Conservation (phyloP, 441 rosid species). For the Populus tomentosa region DNA sequence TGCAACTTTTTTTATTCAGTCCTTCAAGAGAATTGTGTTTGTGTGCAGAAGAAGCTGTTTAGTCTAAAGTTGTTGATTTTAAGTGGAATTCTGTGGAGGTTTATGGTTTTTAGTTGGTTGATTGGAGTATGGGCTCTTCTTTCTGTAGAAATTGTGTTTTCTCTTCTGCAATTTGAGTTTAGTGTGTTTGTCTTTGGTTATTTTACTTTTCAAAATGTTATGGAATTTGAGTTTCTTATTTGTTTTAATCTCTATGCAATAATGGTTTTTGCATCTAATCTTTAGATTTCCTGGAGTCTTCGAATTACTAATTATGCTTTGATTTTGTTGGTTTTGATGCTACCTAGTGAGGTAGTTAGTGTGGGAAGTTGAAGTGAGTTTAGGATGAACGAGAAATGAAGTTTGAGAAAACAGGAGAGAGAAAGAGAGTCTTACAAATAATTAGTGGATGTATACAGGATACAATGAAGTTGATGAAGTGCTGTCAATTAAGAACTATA, state of each 20-base stretch:
- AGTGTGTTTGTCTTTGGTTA: neutral
- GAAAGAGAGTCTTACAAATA: neutral
- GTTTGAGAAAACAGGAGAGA: neutral
- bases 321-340: neutral
- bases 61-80: neutral
- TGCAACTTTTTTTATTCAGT: neutral
- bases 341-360: neutral
- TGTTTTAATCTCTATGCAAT: neutral
- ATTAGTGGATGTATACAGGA: neutral
- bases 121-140: neutral
- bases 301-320: neutral
- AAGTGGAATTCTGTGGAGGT: neutral
- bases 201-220: neutral
- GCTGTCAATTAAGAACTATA: neutral
- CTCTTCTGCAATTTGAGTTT: neutral
- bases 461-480: neutral
- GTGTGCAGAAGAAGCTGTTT: neutral
- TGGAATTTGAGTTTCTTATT: neutral
- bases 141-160: neutral
- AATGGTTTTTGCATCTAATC: neutral
- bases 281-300: neutral
- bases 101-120: neutral
- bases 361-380: neutral
- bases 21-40: neutral
- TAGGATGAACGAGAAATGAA: too few relatives aligned